Evolutionary conservation across 352 stramenopile species (phyloP).

Genomic region (Globisporangium perplexum): DNA sequence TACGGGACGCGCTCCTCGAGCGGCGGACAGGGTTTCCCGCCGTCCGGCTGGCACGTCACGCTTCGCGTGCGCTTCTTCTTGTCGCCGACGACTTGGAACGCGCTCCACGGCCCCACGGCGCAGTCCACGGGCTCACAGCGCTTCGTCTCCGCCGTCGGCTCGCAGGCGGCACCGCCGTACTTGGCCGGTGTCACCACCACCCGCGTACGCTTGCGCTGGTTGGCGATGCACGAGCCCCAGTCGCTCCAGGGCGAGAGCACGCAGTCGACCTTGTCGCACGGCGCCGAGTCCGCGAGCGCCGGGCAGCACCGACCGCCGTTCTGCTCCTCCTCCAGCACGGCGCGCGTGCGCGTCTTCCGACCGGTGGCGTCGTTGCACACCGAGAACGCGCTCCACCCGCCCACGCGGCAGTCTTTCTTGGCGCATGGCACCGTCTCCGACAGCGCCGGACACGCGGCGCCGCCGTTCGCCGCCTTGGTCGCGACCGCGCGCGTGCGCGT

Average conservation of each 20-base stretch:
- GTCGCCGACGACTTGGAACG: constrained; percentile 25
- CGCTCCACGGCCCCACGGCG: constrained; percentile 25
- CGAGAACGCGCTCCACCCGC: constrained; percentile 26
- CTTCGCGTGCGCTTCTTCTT: constrained; percentile 33
- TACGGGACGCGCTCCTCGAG: constrained; percentile 32
- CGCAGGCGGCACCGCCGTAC: constrained; percentile 30
- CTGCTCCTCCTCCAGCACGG: constrained; percentile 26
- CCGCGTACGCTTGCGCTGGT: constrained; percentile 29
- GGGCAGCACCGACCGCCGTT: constrained; percentile 30
- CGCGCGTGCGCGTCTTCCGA: constrained; percentile 37
- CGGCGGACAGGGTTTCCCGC: constrained; percentile 34
- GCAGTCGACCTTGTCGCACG: constrained; percentile 42
- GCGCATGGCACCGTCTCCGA: constrained; percentile 16
- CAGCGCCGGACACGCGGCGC: constrained; percentile 21
- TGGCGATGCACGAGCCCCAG: constrained; percentile 31
- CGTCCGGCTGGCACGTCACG: constrained; percentile 29
- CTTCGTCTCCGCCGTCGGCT: constrained; percentile 17
- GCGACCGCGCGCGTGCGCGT: constrained; percentile 25
- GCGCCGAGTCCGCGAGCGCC: constrained; percentile 14
- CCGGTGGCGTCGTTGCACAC: constrained; percentile 27
- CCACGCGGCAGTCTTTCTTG: constrained; percentile 26
- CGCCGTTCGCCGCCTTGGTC: constrained; percentile 18
- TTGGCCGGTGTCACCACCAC: constrained; percentile 23
- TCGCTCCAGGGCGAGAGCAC: constrained; percentile 33
- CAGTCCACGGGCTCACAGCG: constrained; percentile 39